Conservation (phyloP, 257 asterid genomes). For the Nemophila menziesii region DNA sequence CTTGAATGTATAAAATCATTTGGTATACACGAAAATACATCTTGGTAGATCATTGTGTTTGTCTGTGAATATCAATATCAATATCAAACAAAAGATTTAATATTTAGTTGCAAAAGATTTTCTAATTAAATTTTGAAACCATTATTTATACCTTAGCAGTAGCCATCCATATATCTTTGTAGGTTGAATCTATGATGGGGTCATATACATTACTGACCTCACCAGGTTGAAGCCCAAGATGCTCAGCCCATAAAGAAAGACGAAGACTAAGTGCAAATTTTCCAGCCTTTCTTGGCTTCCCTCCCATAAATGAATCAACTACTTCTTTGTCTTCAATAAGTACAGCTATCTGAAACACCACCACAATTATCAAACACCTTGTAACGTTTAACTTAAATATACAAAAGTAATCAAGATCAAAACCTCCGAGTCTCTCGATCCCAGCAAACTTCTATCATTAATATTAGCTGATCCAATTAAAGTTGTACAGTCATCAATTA, state of each 20-base stretch:
- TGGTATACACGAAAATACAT: conserved; percentile 83
- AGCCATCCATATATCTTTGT: conserved; percentile 90
- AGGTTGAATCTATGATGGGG: conserved; percentile 76
- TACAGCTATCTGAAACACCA: conserved; percentile 60
- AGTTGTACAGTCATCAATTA: conserved; percentile 61
- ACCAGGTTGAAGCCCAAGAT: conserved; percentile 70
- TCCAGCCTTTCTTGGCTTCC: conserved; percentile 77
- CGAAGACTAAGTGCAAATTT: conserved; percentile 79
- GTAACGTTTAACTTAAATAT: not conserved
- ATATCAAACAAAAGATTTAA: not conserved
- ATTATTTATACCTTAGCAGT: conserved; percentile 58
- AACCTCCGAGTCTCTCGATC: conserved; percentile 99
- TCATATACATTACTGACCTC: conserved; percentile 63
- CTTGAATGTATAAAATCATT: conserved; percentile 86
- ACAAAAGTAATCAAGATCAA: conserved; percentile 4
- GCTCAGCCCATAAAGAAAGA: conserved; percentile 89
- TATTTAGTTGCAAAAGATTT: not conserved
- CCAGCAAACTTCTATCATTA: conserved; percentile 90
- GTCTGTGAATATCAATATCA: conserved; percentile 42
- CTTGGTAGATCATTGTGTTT: conserved; percentile 80
- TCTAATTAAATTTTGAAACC: not conserved
- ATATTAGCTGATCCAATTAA: conserved; percentile 88
- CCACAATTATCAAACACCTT: conserved; percentile 3
- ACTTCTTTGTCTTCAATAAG: conserved; percentile 84
- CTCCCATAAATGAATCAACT: conserved; percentile 75